Base-by-base conservation (phyloP, 108 stramenopile genomes). In the Nannochloropsis oceanica region DNA sequence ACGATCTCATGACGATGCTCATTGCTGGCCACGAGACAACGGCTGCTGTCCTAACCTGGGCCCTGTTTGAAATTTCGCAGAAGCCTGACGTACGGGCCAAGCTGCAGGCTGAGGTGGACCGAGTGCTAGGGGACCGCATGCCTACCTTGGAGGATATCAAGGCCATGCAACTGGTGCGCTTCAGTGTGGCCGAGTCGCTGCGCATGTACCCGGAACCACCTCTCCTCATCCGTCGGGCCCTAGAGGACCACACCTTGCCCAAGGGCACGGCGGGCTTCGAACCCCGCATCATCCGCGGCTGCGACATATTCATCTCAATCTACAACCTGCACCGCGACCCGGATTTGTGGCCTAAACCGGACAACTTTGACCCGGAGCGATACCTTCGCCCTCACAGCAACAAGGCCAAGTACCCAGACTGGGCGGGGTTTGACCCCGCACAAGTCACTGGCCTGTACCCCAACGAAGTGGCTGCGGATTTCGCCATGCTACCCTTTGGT, bases 1-100 rank as follows among this genome's bases (percentile, higher is more conserved):
- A 96, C 90, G 96, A 95, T 89, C 89, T 96, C 42, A 98, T 98
- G 97, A 98, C 97, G 79, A 98, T 98, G 97, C 88, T 98, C 44
- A 95, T 98, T 84, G 97, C 97, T 11, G 97, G 97, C 14, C 97
- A 98, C 91, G 97, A 98, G 90, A 98, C 97, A 12, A 98, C 97
- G 11, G 97, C 96, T 14, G 95, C 97, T 10, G 95, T 96, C 13
- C 87, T 98, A 27, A 98, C 96, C 11, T 98, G 97, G 97, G 93
- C 95, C 3, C 86, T 97, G 26, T 98, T 97, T 86, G 97, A 97
- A 86, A 79, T 98, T 46, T 93, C 93, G 79, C 95, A 94, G 81
- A 90, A 95, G 81, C 96, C 95, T 10, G 95, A 95, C 18, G 85
- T 90, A 20, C 92, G 95, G 91, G 87, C 86, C 43, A 91, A 94